Evolutionary conservation across 768 basidiomycete species (phyloP).

Genomic region (Tylopilus plumbeoviolaceoides): DNA sequence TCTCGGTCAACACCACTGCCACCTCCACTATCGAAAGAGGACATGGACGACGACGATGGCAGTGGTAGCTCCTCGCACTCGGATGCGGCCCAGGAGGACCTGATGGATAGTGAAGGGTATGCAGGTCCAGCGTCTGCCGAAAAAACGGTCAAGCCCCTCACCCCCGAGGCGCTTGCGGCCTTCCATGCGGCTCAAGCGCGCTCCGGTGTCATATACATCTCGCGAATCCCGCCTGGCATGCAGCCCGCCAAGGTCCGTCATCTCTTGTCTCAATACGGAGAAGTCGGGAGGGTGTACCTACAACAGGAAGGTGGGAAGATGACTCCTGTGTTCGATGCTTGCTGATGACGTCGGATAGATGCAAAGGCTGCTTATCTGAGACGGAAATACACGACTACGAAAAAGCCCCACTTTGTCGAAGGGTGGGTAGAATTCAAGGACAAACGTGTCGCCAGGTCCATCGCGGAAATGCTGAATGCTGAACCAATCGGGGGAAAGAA

Average conservation of each 20-base stretch:
- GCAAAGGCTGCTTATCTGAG: constrained; percentile 84
- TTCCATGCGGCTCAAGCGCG: constrained; percentile 71
- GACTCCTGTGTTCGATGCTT: neutral
- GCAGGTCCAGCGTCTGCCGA: constrained; percentile 38
- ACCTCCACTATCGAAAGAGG: neutral
- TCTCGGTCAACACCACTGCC: neutral
- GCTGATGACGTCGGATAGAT: constrained; percentile 42
- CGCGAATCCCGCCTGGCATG: constrained; percentile 97
- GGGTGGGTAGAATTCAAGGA: constrained; percentile 99
- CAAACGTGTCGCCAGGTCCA: constrained; percentile 83
- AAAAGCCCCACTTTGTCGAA: constrained; percentile 87
- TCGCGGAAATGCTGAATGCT: constrained; percentile 95
- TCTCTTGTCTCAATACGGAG: constrained; percentile 85
- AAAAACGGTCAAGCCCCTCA: constrained; percentile 68
- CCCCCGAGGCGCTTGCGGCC: constrained; percentile 67
- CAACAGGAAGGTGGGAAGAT: constrained; percentile 76
- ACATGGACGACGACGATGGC: neutral
- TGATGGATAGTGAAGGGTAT: constrained; percentile 57
- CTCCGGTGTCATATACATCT: constrained; percentile 91
- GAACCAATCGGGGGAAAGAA: constrained; percentile 94
- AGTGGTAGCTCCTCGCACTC: neutral
- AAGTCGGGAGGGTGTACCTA: constrained; percentile 88
- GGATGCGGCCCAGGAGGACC: constrained; percentile 21
- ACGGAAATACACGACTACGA: constrained; percentile 75
- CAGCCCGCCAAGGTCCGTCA: constrained; percentile 93